Percentiles rank a stretch among this genome's conserved stretches.
These are phyloP conservation scores for Luzula sylvatica DNA, from an alignment of 176 grass and related monocot species.

Conservation along the genomic window DNA sequence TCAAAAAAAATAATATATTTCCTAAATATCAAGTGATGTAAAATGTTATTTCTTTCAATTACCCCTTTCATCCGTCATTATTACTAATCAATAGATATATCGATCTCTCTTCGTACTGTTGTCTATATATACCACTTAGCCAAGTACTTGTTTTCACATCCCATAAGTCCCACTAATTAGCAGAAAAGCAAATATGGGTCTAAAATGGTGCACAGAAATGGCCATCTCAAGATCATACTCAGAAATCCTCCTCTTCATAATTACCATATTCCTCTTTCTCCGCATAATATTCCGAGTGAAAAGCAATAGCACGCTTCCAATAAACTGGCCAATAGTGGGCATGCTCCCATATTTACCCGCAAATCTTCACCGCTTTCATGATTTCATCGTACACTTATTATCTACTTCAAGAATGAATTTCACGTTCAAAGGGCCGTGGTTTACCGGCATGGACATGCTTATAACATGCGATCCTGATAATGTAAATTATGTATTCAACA, in stretches of 20 bases:
- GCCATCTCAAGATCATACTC: constrained; percentile 21
- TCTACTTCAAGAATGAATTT: constrained; percentile 30
- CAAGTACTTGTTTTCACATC: neutral
- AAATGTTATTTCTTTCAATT: too few relatives aligned
- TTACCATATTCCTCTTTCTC: constrained; percentile 21
- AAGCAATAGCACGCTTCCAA: neutral
- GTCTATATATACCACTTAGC: neutral
- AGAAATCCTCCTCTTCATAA: constrained; percentile 36
- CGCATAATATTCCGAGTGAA: neutral
- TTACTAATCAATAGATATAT: too few relatives aligned
- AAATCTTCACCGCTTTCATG: constrained; percentile 24
- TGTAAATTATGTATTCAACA: constrained; percentile 32
- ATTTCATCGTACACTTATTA: constrained; percentile 24
- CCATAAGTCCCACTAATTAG: neutral
- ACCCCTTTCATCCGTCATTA: too few relatives aligned
- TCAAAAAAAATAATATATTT: too few relatives aligned
- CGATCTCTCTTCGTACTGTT: too few relatives aligned
- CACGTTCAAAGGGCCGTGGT: constrained; percentile 34
- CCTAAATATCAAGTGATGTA: too few relatives aligned
- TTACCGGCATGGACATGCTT: constrained; percentile 30
- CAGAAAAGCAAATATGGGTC: neutral
- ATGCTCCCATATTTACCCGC: constrained; percentile 28
- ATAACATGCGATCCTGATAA: constrained; percentile 41
- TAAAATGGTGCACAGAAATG: neutral
- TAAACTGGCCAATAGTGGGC: constrained; percentile 46